Evolutionary conservation across 225 moss, liverwort and hornwort species (phyloP).

Genomic region (Lunularia cruciata): DNA sequence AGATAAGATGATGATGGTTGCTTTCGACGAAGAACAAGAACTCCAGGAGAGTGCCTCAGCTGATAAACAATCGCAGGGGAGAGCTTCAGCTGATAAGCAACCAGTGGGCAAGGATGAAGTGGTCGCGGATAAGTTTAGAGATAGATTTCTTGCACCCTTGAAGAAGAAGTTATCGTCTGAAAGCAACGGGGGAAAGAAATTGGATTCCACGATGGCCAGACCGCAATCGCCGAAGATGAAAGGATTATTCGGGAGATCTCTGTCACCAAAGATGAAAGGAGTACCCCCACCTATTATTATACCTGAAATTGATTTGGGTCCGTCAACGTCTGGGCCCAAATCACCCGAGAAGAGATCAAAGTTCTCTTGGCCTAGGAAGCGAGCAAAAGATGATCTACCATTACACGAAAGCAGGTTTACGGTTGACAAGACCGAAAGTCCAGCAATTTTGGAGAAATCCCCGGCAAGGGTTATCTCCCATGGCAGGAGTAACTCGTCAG

Average conservation of each 20-base stretch:
- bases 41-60: neutral
- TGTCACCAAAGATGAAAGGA: slow-evolving; percentile 7
- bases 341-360: slow-evolving; percentile 31
- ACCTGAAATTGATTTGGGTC: neutral
- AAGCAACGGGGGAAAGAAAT: slow-evolving; percentile 2
- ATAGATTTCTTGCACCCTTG: slow-evolving; percentile 9
- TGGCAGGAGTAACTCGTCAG: slow-evolving; percentile 12
- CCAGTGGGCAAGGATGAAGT: neutral
- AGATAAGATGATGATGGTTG: slow-evolving; percentile 18
- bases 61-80: no score
- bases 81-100: neutral
- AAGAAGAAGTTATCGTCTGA: slow-evolving; percentile 19
- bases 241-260: neutral
- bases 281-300: neutral
- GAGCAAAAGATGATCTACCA: slow-evolving; percentile 21
- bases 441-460: slow-evolving; percentile 17
- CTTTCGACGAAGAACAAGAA: neutral
- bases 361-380: slow-evolving; percentile 39
- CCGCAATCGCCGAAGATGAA: slow-evolving; percentile 4
- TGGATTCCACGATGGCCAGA: neutral
- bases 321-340: neutral
- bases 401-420: neutral
- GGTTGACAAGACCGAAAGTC: slow-evolving; percentile 12
- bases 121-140: slow-evolving; percentile 9
- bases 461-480: slow-evolving; percentile 18